Evolutionary conservation across 768 basidiomycete genomes (phyloP).

Genomic region (Phlebiopsis flavidoalba): DNA sequence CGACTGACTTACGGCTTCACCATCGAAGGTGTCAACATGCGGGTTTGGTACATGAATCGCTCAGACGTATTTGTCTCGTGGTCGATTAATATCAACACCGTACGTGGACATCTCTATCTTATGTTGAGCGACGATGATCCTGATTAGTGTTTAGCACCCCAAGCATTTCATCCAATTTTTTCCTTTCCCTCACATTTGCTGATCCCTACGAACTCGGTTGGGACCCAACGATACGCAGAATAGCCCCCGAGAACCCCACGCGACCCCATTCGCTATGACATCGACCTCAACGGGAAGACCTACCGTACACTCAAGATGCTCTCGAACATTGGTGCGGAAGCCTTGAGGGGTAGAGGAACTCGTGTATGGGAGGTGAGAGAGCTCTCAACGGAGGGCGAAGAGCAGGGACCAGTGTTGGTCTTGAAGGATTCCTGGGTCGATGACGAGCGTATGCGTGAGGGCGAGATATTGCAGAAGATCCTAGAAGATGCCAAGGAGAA

Average conservation of each 20-base stretch:
- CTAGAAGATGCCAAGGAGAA: neutral
- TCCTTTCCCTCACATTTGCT: neutral
- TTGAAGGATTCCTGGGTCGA: conserved; percentile 1
- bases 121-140: no score
- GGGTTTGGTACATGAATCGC: conserved; percentile 26
- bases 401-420: neutral
- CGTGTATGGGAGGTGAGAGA: conserved; percentile 13
- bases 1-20: conserved; percentile 25
- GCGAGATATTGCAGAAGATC: neutral
- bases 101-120: neutral
- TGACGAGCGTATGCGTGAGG: neutral
- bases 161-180: neutral
- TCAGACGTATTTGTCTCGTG: conserved; percentile 17
- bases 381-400: neutral
- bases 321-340: conserved; percentile 2
- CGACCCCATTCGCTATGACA: neutral
- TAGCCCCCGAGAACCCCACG: neutral
- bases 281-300: neutral
- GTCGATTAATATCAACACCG: conserved; percentile 14
- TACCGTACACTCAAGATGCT: neutral
- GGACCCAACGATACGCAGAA: neutral
- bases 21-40: conserved; percentile 18
- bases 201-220: neutral
- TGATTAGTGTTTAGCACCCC: neutral
- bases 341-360: conserved; percentile 11